Evolutionary conservation across 352 stramenopile genomes (phyloP), one percentile per base, ranked within the genome.

Genomic region (Globisporangium megalacanthum): DNA sequence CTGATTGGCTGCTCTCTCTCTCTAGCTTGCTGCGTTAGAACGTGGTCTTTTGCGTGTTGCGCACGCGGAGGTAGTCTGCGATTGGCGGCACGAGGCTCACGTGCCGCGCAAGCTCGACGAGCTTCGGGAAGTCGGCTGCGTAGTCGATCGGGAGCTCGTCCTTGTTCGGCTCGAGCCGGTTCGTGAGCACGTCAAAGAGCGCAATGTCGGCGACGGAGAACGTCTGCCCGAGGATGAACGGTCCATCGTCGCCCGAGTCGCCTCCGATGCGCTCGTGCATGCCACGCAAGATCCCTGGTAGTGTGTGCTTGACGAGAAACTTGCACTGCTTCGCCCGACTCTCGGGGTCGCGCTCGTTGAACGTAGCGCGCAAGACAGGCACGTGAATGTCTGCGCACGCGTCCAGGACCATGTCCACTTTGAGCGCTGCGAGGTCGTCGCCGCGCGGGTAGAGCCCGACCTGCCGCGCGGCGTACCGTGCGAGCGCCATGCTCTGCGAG

Each of bases 381-480:
- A 47, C 55, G 49, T 68, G 48, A 41, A 75, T 56, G 46, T 77
- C 69, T 0, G 49, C 56, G 25, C 63, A 58, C 36, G 54, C 53
- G 37, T 75, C 69, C 35, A 75, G 53, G 51, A 65, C 50, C 69
- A 75, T 75, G 48, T 75, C 69, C 20, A 77, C 69, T 29, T 67
- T 64, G 15, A 77, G 64, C 25, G 68, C 63, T 14, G 50, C 56
- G 31, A 69, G 48, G 29, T 67, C 58, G 22, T 68, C 65, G 17
- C 25, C 54, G 7, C 52, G 17, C 5, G 73, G 73, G 54, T 79
- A 82, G 11, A 82, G 35, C 9, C 68, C 65, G 19, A 64, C 58
- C 19, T 70, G 67, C 22, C 70, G 77, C 25, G 72, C 70, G 29
- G 72, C 67, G 56, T 73, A 83, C 20, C 69, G 70, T 11, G 70